Conservation (phyloP, 192 early-diverging fungal genomes). For the Funneliformis geosporum region DNA sequence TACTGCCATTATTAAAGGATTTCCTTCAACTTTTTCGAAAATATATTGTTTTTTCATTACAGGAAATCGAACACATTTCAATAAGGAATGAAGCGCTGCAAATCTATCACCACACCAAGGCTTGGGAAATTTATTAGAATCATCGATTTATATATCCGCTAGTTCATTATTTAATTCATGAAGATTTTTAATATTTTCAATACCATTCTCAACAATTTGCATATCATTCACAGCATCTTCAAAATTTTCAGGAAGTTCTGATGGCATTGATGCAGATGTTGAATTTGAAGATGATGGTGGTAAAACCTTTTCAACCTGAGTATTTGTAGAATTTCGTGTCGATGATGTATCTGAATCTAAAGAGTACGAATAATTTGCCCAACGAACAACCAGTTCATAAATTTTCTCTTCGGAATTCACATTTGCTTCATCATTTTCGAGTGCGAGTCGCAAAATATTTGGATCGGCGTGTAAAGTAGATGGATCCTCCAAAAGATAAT, state of each 20-base stretch:
- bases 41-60: slow-evolving; percentile 38
- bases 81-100: slow-evolving; percentile 29
- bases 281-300: neutral
- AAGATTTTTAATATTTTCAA: neutral
- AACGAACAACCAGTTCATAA: slow-evolving; percentile 36
- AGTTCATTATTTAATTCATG: neutral
- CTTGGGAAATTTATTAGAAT: slow-evolving; percentile 17
- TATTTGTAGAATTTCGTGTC: neutral
- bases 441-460: slow-evolving; percentile 30
- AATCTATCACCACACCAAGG: slow-evolving; percentile 28
- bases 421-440: slow-evolving; percentile 39
- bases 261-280: slow-evolving; percentile 26
- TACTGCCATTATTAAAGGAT: slow-evolving; percentile 7
- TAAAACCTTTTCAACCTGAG: neutral
- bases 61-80: slow-evolving; percentile 43
- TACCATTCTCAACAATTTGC: neutral
- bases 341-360: neutral
- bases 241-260: slow-evolving; percentile 15
- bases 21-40: slow-evolving; percentile 31
- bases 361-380: slow-evolving; percentile 31
- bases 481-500: slow-evolving; percentile 26
- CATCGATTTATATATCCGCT: neutral
- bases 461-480: slow-evolving; percentile 37
- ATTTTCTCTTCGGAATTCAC: slow-evolving; percentile 34
- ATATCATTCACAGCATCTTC: neutral